Conservation (phyloP, 495 filamentous ascomycete species). For the Penicillium roqueforti region DNA sequence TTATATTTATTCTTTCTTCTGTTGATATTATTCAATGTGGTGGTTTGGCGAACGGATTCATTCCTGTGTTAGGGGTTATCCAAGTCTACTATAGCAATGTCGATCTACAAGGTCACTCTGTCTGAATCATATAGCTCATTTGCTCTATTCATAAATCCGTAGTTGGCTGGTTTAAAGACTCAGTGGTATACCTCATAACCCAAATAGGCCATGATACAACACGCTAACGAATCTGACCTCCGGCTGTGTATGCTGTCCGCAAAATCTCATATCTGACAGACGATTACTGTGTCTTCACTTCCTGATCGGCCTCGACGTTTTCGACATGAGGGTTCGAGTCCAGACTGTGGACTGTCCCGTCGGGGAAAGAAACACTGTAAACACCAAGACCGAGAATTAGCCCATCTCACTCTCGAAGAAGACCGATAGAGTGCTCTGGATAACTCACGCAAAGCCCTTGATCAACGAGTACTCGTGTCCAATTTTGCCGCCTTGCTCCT, state of each 20-base stretch:
- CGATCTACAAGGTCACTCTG: neutral
- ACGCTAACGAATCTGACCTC: neutral
- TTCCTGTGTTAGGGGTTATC: neutral
- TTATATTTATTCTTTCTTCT: neutral
- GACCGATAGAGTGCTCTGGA: neutral
- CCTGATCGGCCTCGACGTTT: neutral
- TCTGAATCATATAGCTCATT: neutral
- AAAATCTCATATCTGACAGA: neutral
- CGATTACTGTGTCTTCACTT: constrained; percentile 1
- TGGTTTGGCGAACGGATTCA: neutral
- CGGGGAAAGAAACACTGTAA: neutral
- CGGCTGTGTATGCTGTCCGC: neutral
- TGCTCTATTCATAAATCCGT: neutral
- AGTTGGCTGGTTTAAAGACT: neutral
- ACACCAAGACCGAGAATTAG: neutral
- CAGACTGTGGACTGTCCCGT: neutral
- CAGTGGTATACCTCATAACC: neutral
- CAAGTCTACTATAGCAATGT: neutral
- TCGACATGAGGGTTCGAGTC: constrained; percentile 3
- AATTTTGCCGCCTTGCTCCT: constrained; percentile 1
- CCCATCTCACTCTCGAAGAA: neutral
- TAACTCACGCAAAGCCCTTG: constrained; percentile 10
- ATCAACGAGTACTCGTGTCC: constrained; percentile 4
- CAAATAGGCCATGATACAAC: neutral
- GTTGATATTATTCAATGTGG: neutral